Evolutionary conservation across 331 rosid genomes (phyloP).

Genomic region (Saraca asoca): DNA sequence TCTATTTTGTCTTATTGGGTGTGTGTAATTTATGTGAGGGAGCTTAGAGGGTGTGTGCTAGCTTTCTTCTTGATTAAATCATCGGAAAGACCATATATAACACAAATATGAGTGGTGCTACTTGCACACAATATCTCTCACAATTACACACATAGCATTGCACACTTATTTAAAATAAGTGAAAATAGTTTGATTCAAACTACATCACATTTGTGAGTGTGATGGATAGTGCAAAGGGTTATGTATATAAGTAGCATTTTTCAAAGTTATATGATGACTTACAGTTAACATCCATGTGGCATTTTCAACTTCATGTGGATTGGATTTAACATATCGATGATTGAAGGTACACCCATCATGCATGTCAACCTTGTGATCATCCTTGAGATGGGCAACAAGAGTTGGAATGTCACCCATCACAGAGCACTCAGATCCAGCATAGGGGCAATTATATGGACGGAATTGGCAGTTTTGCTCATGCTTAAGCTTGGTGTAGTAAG

Average conservation of each 20-base stretch:
- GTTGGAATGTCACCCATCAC: constrained; percentile 77
- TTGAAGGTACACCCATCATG: constrained; percentile 91
- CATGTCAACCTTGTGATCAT: constrained; percentile 93
- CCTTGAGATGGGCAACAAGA: constrained; percentile 83
- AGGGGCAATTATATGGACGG: constrained; percentile 87
- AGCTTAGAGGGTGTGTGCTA: too few relatives aligned
- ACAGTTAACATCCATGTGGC: constrained; percentile 99
- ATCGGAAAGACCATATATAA: too few relatives aligned
- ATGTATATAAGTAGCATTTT: constrained; percentile 8
- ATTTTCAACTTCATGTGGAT: constrained; percentile 92
- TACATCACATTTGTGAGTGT: constrained; percentile 20
- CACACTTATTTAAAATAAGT: too few relatives aligned
- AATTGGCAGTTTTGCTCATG: constrained; percentile 82
- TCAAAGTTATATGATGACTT: constrained; percentile 30
- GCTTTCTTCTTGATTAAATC: too few relatives aligned
- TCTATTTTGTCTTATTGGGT: too few relatives aligned
- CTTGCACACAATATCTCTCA: too few relatives aligned
- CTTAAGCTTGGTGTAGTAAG: constrained; percentile 79
- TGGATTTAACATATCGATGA: constrained; percentile 90
- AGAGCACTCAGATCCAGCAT: constrained; percentile 94
- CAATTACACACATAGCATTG: too few relatives aligned
- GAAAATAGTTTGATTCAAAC: neutral
- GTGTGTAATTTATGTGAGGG: too few relatives aligned
- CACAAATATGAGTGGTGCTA: too few relatives aligned
- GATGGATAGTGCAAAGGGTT: neutral